Conservation (phyloP, 139 green algal genomes). For the Chlamydomonas sp. region DNA sequence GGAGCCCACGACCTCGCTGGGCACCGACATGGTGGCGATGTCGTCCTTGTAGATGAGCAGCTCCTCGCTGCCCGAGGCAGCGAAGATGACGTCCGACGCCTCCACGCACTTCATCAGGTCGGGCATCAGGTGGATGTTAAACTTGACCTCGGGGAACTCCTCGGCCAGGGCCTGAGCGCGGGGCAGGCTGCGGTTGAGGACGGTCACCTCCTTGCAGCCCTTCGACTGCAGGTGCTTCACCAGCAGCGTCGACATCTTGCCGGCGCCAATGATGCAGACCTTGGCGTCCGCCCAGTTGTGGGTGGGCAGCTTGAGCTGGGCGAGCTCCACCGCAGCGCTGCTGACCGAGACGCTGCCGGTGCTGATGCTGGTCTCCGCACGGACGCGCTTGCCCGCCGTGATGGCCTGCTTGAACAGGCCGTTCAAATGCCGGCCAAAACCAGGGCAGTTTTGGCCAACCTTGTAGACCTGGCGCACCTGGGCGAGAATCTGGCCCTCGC, state of each 20-base stretch:
- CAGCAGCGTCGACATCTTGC: conserved; percentile 98
- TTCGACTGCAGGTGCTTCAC: conserved; percentile 98
- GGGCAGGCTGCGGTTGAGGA: conserved; percentile 94
- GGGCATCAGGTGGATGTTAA: conserved; percentile 94
- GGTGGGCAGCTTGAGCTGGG: conserved; percentile 96
- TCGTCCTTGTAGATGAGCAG: conserved; percentile 84
- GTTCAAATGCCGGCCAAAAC: conserved; percentile 98
- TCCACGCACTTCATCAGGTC: conserved; percentile 89
- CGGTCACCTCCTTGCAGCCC: conserved; percentile 89
- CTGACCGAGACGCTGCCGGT: conserved; percentile 94
- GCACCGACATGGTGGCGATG: conserved; percentile 68
- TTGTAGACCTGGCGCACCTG: conserved; percentile 97
- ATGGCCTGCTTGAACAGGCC: conserved; percentile 99
- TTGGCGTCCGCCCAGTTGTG: conserved; percentile 81
- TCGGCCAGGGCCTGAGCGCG: conserved; percentile 89
- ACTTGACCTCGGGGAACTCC: conserved; percentile 96
- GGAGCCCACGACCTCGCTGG: conserved; percentile 76
- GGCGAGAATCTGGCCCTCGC: conserved; percentile 98
- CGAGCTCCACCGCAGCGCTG: conserved; percentile 96
- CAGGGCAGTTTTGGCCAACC: conserved; percentile 88
- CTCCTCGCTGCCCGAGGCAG: conserved; percentile 88
- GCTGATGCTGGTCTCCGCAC: conserved; percentile 94
- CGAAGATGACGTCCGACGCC: conserved; percentile 93
- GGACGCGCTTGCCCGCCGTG: conserved; percentile 96
- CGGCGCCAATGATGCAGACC: conserved; percentile 97